A percentile compares a stretch with the other conserved stretches of the same genome.
These are phyloP conservation scores for Trichaptum fuscoviolaceum DNA, from an alignment of 768 basidiomycete genomes.

Conservation along the genomic window DNA sequence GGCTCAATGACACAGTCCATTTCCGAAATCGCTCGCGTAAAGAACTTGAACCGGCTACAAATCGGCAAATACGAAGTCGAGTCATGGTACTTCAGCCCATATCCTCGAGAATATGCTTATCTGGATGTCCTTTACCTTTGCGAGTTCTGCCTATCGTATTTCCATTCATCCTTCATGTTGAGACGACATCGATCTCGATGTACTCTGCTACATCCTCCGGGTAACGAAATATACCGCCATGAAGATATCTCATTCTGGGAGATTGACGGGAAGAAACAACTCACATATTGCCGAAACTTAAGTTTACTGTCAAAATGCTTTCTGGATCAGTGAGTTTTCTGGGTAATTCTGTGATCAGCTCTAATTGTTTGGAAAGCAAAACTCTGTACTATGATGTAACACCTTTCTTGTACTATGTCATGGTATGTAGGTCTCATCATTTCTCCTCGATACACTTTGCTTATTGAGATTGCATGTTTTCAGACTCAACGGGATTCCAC, in stretches of 20 bases:
- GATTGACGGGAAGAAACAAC: conserved; percentile 93
- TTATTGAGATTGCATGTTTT: conserved; percentile 7
- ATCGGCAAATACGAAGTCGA: conserved; percentile 97
- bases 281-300: conserved; percentile 95
- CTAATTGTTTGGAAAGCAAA: conserved; percentile 56
- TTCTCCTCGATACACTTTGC: conserved; percentile 4
- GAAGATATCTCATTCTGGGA: conserved; percentile 98
- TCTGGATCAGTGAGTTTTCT: conserved; percentile 80
- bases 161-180: conserved; percentile 86
- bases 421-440: conserved; percentile 48
- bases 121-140: conserved; percentile 94
- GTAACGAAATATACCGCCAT: conserved; percentile 98
- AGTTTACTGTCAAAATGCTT: conserved; percentile 97
- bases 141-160: conserved; percentile 96
- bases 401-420: conserved; percentile 99
- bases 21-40: conserved; percentile 95
- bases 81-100: conserved; percentile 99
- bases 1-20: conserved; percentile 99
- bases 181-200: conserved; percentile 89
- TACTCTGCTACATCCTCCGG: conserved; percentile 88
- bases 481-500: conserved; percentile 80
- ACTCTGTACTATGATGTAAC: conserved; percentile 99
- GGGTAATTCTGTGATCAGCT: conserved; percentile 12
- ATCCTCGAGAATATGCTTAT: conserved; percentile 97
- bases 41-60: conserved; percentile 94